A percentile compares a stretch with the other conserved stretches of the same genome.
phyloP scores from a whole-genome alignment of 768 basidiomycete species.

The Heimioporus sp. region DNA sequence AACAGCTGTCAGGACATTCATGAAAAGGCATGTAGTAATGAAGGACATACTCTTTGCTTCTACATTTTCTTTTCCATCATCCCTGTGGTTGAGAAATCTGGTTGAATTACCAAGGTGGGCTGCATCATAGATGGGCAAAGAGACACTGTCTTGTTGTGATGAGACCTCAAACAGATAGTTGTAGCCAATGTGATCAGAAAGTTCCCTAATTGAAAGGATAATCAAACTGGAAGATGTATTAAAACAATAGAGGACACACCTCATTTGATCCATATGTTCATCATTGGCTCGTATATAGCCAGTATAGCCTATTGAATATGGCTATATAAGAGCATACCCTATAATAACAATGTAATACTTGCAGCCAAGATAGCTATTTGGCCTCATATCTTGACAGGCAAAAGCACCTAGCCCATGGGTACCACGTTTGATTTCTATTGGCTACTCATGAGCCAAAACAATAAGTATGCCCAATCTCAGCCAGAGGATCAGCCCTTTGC shows the following conservation, averaged over 20 bases:
- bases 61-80: conserved; percentile 10
- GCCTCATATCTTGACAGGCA: conserved; percentile 27
- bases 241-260: background rate
- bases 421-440: conserved; percentile 34
- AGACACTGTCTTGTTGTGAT: background rate
- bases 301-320: conserved; percentile 37
- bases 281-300: conserved; percentile 24
- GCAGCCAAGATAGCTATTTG: conserved; percentile 34
- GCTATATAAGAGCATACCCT: background rate
- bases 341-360: background rate
- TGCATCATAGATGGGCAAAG: conserved; percentile 32
- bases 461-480: background rate
- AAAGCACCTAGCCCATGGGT: conserved; percentile 47
- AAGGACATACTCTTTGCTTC: conserved; percentile 25
- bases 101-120: conserved; percentile 43
- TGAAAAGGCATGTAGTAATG: background rate
- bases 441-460: conserved; percentile 20
- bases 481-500: background rate
- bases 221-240: too few species aligned
- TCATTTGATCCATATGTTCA: conserved; percentile 13
- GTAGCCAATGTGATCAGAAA: conserved; percentile 10
- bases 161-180: conserved; percentile 37
- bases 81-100: conserved; percentile 42
- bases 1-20: background rate
- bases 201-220: conserved; percentile 10